Evolutionary conservation across 345 rosid species (phyloP).

Genomic region (Geranium brycei): DNA sequence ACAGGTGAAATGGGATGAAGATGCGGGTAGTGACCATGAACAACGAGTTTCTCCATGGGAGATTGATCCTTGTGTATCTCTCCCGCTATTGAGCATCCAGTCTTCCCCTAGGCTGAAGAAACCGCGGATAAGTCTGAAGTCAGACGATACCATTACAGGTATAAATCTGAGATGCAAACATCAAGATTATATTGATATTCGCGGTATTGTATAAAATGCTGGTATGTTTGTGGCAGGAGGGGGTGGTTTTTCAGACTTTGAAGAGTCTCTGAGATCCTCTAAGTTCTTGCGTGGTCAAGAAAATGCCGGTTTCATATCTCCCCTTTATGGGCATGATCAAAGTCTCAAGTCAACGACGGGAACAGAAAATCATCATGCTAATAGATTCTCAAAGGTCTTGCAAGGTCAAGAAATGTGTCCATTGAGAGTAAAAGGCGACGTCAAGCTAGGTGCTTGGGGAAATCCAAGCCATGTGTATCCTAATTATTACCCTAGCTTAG

Average conservation of each 20-base stretch:
- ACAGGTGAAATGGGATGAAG: constrained; percentile 88
- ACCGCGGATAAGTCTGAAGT: constrained; percentile 49
- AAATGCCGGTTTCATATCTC: constrained; percentile 63
- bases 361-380: constrained; percentile 27
- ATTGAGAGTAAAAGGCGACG: constrained; percentile 38
- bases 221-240: constrained; percentile 27
- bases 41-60: constrained; percentile 90
- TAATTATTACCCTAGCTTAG: no score
- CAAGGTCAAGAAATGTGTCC: constrained; percentile 97
- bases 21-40: constrained; percentile 37
- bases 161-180: constrained; percentile 6
- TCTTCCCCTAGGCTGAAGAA: constrained; percentile 77
- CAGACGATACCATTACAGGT: constrained; percentile 45
- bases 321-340: constrained; percentile 51
- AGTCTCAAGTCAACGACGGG: constrained; percentile 27
- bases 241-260: constrained; percentile 61
- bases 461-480: constrained; percentile 15
- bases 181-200: neutral
- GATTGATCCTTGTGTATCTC: constrained; percentile 65
- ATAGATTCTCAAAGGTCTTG: constrained; percentile 77
- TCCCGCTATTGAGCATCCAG: constrained; percentile 56
- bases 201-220: neutral
- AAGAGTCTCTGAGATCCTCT: constrained; percentile 79
- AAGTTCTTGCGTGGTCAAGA: constrained; percentile 99
- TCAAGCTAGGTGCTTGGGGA: constrained; percentile 43